These are phyloP conservation scores for Oldenlandia corymbosa DNA, from an alignment of 257 asterid genomes.

Conservation along the genomic window DNA sequence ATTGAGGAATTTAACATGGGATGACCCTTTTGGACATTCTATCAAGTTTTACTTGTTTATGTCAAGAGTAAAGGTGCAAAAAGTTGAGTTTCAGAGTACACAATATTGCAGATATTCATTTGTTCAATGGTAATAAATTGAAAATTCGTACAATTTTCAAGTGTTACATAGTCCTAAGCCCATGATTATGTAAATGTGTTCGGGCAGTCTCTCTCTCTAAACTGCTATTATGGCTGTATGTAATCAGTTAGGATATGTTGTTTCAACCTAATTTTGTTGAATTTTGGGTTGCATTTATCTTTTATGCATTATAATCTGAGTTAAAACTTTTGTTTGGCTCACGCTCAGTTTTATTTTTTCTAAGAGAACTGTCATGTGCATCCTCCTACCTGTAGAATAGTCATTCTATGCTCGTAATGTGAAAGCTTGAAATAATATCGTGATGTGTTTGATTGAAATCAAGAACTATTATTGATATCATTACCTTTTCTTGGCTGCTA, in stretches of 20 bases:
- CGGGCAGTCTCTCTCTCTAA: background rate
- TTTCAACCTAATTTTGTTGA: background rate
- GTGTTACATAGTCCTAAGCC: background rate
- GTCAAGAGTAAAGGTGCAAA: background rate
- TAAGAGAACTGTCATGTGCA: too few species aligned
- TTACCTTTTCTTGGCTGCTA: background rate
- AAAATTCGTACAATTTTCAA: background rate
- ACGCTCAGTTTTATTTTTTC: background rate
- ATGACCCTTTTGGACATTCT: conserved; percentile 1
- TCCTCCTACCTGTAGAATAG: background rate
- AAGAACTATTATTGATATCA: background rate
- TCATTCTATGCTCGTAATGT: background rate
- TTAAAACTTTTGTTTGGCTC: background rate
- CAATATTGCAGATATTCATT: background rate
- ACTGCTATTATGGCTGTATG: too few species aligned
- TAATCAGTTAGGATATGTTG: background rate
- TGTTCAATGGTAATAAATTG: background rate
- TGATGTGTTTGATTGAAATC: too few species aligned
- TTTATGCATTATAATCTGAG: background rate
- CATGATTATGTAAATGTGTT: background rate
- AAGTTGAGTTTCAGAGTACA: background rate
- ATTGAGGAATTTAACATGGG: background rate
- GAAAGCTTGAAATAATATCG: background rate
- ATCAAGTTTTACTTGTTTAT: background rate
- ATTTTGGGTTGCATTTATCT: too few species aligned